Conservation (phyloP, 345 rosid genomes). For the Cardiospermum halicacabum region DNA sequence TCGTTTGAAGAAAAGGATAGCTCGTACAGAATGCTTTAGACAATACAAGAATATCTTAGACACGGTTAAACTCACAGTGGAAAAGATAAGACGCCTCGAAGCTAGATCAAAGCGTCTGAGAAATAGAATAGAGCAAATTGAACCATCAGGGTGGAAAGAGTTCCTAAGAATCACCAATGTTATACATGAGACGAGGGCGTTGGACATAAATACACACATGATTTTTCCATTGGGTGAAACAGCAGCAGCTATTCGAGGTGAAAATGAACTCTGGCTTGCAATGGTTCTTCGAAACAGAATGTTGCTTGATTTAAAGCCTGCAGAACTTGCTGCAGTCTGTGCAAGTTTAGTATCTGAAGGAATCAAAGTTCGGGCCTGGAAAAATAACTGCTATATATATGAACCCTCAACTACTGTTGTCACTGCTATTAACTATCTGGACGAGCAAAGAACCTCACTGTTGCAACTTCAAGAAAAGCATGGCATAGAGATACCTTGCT, state of each 20-base stretch:
- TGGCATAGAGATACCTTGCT: conserved; percentile 65
- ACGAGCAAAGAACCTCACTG: conserved; percentile 59
- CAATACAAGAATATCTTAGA: conserved; percentile 80
- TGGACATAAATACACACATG: conserved; percentile 68
- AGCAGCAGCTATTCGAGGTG: conserved; percentile 94
- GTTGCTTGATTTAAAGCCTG: conserved; percentile 62
- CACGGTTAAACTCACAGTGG: conserved; percentile 51
- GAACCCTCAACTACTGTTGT: conserved; percentile 65
- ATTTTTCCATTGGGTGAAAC: conserved; percentile 91
- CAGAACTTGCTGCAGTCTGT: conserved; percentile 81
- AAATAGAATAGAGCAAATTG: conserved; percentile 71
- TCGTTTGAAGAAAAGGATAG: conserved; percentile 73
- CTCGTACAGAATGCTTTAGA: conserved; percentile 74
- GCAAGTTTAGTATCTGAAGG: conserved; percentile 86
- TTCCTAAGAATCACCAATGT: conserved; percentile 79
- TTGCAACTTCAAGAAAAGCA: conserved; percentile 74
- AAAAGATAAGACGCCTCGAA: conserved; percentile 73
- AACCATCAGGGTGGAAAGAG: conserved; percentile 98
- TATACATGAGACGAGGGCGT: conserved; percentile 76
- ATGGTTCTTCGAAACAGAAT: conserved; percentile 72
- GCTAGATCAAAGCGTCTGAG: conserved; percentile 61
- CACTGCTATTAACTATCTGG: conserved; percentile 44
- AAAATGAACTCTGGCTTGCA: conserved; percentile 95
- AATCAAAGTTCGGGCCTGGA: conserved; percentile 74
- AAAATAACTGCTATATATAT: conserved; percentile 60